Conservation (phyloP, 495 filamentous ascomycete species). For the Aspergillus saccharolyticus region DNA sequence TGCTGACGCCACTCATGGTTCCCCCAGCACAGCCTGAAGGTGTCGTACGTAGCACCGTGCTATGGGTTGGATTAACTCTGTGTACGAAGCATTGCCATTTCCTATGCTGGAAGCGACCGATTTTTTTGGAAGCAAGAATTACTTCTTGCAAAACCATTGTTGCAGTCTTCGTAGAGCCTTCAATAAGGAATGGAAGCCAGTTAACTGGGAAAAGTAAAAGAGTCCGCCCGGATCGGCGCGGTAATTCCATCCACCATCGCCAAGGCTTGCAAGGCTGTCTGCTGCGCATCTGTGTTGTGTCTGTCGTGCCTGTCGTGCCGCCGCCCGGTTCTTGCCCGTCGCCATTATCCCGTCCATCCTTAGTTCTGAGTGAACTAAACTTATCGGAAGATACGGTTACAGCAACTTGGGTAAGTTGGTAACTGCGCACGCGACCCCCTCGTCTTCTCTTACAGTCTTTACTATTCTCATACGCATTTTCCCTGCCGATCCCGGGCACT, state of each 20-base stretch:
- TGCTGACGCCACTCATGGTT: neutral
- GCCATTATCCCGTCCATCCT: neutral
- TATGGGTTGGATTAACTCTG: neutral
- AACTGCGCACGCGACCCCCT: slow-evolving; percentile 3
- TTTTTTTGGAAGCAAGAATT: too few species aligned
- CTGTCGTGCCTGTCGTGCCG: neutral
- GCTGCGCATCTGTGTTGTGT: neutral
- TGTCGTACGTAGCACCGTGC: neutral
- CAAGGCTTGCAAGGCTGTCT: slow-evolving; percentile 3
- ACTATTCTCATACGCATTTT: slow-evolving; percentile 1
- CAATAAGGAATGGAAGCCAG: neutral
- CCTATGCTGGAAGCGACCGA: too few species aligned
- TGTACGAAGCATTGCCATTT: too few species aligned
- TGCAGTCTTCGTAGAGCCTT: neutral
- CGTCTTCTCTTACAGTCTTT: neutral
- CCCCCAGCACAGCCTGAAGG: neutral
- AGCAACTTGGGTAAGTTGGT: neutral
- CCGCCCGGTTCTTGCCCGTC: neutral
- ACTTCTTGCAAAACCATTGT: too few species aligned
- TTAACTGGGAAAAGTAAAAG: neutral
- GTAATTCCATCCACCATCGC: slow-evolving; percentile 1
- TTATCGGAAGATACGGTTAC: neutral
- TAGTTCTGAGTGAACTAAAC: too few species aligned
- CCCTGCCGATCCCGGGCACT: slow-evolving; percentile 1
- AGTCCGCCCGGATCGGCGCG: slow-evolving; percentile 2